Conservation (phyloP, 148 eudicot genomes). For the Suaeda aralocaspica region DNA sequence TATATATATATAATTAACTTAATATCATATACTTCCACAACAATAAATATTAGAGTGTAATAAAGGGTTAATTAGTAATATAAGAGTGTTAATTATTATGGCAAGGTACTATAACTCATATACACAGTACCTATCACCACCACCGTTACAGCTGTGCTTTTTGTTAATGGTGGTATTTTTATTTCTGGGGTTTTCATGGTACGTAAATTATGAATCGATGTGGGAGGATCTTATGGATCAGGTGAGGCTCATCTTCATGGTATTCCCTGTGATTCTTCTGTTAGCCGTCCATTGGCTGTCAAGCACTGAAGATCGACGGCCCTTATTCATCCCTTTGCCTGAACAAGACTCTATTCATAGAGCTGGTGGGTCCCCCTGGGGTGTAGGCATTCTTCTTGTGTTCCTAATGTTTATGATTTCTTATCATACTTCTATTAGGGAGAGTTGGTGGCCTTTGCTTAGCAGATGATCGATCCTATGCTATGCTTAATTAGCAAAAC, state of each 20-base stretch:
- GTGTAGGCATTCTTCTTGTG: slow-evolving; percentile 50
- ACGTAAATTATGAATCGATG: slow-evolving; percentile 56
- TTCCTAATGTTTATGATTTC: slow-evolving; percentile 63
- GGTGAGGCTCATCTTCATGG: slow-evolving; percentile 43
- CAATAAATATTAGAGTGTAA: too few species aligned
- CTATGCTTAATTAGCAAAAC: too few species aligned
- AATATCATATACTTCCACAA: too few species aligned
- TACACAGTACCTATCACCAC: slow-evolving; percentile 37
- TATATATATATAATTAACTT: too few species aligned
- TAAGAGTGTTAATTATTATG: slow-evolving; percentile 29
- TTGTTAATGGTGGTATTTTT: slow-evolving; percentile 40
- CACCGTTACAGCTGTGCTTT: slow-evolving; percentile 55
- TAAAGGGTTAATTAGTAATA: too few species aligned
- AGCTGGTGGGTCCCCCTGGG: slow-evolving; percentile 74
- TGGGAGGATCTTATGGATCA: slow-evolving; percentile 46
- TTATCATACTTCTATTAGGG: slow-evolving; percentile 54
- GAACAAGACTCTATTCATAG: slow-evolving; percentile 52
- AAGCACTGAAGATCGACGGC: slow-evolving; percentile 27
- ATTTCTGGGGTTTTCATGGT: slow-evolving; percentile 51
- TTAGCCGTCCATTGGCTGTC: slow-evolving; percentile 59
- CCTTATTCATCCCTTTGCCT: slow-evolving; percentile 34
- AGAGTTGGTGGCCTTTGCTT: slow-evolving; percentile 66
- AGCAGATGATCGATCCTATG: slow-evolving; percentile 30
- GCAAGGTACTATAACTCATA: slow-evolving; percentile 46
- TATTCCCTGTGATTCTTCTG: slow-evolving; percentile 49